These are phyloP conservation scores for Phialocephala sp. DNA, from an alignment of 2,329 filamentous ascomycete genomes.

Conservation along the genomic window DNA sequence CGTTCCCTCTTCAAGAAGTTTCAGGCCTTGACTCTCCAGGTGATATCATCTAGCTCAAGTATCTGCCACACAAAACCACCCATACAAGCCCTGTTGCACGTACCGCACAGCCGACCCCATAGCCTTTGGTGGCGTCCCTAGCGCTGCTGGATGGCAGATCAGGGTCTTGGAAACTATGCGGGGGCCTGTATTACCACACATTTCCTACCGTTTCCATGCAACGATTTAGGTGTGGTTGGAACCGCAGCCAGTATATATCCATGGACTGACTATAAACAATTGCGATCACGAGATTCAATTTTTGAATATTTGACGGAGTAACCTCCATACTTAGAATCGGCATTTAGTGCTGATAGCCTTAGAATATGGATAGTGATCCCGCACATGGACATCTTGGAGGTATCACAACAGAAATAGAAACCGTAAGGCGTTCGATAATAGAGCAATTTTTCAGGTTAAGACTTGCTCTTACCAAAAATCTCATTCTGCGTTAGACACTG, in stretches of 20 bases:
- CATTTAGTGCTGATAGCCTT: neutral
- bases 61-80: neutral
- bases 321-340: no score
- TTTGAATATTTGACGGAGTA: neutral
- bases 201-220: neutral
- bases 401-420: no score
- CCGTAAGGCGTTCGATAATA: no score
- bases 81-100: neutral
- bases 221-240: no score
- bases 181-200: neutral
- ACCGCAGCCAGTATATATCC: neutral
- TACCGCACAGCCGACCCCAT: neutral
- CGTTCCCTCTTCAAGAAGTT: neutral
- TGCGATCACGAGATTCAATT: neutral
- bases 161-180: neutral
- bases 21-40: neutral
- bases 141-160: neutral
- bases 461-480: neutral
- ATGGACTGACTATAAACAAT: neutral
- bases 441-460: no score
- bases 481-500: neutral
- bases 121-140: conserved; percentile 9
- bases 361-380: no score
- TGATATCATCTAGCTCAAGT: neutral
- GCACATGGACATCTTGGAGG: no score